Evolutionary conservation across 805 yeast genomes (phyloP).

Genomic region (Candida incommunis): DNA sequence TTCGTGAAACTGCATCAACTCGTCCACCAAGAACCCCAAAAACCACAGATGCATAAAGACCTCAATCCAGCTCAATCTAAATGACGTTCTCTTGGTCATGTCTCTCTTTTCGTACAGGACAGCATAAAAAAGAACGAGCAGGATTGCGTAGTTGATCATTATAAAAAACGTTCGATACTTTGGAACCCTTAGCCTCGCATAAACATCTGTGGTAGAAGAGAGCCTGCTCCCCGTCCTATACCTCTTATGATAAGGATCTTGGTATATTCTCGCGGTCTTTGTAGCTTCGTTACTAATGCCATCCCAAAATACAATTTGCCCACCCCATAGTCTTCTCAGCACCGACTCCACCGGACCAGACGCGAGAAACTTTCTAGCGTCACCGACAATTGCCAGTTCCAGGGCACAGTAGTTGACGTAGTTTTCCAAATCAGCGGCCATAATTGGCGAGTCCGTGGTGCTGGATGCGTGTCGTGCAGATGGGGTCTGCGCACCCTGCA

Average conservation of each 20-base stretch:
- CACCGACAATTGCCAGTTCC: slow-evolving; percentile 15
- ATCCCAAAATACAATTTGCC: slow-evolving; percentile 22
- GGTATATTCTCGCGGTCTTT: slow-evolving; percentile 14
- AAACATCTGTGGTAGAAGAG: slow-evolving; percentile 10
- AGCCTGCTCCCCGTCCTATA: background rate
- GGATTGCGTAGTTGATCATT: slow-evolving; percentile 16
- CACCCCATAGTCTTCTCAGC: slow-evolving; percentile 18
- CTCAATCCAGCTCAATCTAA: slow-evolving; percentile 10
- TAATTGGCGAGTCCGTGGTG: background rate
- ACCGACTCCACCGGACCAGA: slow-evolving; percentile 17
- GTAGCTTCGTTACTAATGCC: slow-evolving; percentile 13
- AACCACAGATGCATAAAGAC: slow-evolving; percentile 70
- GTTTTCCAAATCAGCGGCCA: background rate
- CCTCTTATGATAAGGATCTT: slow-evolving; percentile 3
- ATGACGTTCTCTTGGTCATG: slow-evolving; percentile 2
- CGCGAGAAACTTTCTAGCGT: slow-evolving; percentile 17
- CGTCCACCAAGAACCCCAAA: slow-evolving; percentile 81
- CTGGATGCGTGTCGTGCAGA: background rate
- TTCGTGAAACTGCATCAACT: slow-evolving; percentile 40
- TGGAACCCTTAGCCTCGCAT: slow-evolving; percentile 20
- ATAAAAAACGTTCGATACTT: slow-evolving; percentile 17
- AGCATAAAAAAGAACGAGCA: slow-evolving; percentile 16
- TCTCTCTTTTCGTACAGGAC: slow-evolving; percentile 12
- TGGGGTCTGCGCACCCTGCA: background rate
- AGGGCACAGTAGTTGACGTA: slow-evolving; percentile 5